phyloP scores from a whole-genome alignment of 73 alveolate species.

The Stentor coeruleus region DNA sequence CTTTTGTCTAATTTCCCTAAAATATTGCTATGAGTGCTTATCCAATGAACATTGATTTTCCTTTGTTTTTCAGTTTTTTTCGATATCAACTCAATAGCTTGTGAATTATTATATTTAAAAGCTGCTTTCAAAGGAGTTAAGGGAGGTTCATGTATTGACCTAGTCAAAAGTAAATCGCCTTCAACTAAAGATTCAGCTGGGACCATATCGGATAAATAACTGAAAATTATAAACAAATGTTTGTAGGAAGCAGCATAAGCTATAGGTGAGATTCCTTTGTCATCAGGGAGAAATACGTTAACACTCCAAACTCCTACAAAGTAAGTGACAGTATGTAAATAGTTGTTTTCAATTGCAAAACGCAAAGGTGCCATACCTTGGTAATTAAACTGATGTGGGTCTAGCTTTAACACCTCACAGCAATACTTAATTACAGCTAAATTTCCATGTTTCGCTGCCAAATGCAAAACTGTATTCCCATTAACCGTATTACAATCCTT shows the following conservation, averaged over 20 bases:
- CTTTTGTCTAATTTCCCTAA: not conserved
- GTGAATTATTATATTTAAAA: not conserved
- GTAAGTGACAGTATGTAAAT: not conserved
- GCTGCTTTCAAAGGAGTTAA: constrained; percentile 2
- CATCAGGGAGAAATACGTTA: constrained; percentile 2
- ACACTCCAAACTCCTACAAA: not conserved
- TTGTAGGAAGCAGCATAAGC: constrained; percentile 2
- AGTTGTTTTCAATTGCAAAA: not conserved
- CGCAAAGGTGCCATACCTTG: not conserved
- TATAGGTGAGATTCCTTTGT: constrained; percentile 2
- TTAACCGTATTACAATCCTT: not conserved
- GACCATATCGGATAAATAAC: not conserved
- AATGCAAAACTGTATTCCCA: constrained; percentile 1
- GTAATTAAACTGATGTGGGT: constrained; percentile 11
- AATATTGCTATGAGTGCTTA: not conserved
- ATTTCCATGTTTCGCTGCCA: not conserved
- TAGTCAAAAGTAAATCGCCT: constrained; percentile 12
- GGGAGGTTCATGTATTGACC: constrained; percentile 8
- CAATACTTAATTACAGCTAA: not conserved
- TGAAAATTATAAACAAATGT: not conserved
- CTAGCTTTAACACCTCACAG: not conserved
- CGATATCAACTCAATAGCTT: not conserved
- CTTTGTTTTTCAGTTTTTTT: not conserved
- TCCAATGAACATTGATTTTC: not conserved
- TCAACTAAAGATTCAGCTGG: constrained; percentile 5